A percentile compares a stretch with the other conserved stretches of the same genome.
Evolutionary conservation across 2,329 filamentous ascomycete genomes (phyloP).

Genomic region (Colletotrichum agaves): DNA sequence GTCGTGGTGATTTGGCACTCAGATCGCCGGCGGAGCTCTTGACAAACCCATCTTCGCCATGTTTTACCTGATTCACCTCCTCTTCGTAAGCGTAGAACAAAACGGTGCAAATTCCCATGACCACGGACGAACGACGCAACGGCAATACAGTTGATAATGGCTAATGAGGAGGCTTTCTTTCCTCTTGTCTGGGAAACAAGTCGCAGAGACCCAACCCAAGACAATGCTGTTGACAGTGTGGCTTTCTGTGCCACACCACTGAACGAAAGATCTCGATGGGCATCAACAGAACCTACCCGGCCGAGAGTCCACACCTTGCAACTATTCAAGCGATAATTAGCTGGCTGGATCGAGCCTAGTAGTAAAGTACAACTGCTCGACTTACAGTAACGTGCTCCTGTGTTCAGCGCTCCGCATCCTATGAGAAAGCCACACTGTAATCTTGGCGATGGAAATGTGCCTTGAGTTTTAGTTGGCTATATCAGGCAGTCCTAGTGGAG

Average conservation of each 20-base stretch:
- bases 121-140: constrained; percentile 37
- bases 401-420: constrained; percentile 45
- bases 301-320: constrained; percentile 45
- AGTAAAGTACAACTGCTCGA: too few species aligned
- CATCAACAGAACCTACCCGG: constrained; percentile 8
- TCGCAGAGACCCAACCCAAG: constrained; percentile 49
- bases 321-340: constrained; percentile 4
- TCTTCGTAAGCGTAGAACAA: constrained; percentile 45
- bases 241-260: constrained; percentile 30
- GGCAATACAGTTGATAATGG: constrained; percentile 44
- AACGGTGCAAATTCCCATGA: constrained; percentile 33
- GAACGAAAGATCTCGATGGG: not conserved
- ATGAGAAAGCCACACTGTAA: constrained; percentile 35
- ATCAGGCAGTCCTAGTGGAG: too few species aligned
- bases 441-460: constrained; percentile 32
- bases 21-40: too few species aligned
- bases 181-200: constrained; percentile 53
- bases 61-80: too few species aligned
- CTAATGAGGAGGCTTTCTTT: constrained; percentile 50
- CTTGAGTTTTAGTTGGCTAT: too few species aligned
- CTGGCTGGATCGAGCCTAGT: not conserved
- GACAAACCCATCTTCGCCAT: too few species aligned
- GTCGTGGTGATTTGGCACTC: too few species aligned
- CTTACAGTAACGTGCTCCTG: constrained; percentile 41
- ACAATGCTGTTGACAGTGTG: constrained; percentile 50